Percentiles rank a stretch among this genome's conserved stretches.
phyloP scores from a whole-genome alignment of 257 asterid species.

The Schizonepeta tenuifolia region DNA sequence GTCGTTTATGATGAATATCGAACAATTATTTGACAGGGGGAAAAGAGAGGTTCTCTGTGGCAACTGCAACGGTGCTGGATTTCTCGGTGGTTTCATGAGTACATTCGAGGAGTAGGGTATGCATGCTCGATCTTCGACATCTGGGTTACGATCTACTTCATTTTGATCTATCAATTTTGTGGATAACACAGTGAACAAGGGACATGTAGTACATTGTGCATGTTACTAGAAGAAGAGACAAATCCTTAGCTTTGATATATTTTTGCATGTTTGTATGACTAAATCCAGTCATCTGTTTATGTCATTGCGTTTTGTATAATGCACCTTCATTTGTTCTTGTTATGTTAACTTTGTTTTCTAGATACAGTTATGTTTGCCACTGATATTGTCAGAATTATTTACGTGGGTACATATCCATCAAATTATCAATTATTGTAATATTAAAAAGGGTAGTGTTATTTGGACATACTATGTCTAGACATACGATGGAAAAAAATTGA shows the following conservation, averaged over 20 bases:
- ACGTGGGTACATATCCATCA: too few species aligned
- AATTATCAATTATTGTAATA: too few species aligned
- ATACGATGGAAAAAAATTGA: too few species aligned
- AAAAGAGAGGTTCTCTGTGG: conserved; percentile 82
- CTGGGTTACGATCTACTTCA: conserved; percentile 1
- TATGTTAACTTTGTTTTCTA: too few species aligned
- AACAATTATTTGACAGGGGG: conserved; percentile 59
- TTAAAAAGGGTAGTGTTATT: too few species aligned
- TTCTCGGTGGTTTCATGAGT: conserved; percentile 92
- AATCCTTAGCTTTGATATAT: too few species aligned
- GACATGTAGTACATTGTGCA: conserved; percentile 6
- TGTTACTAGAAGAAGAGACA: background rate
- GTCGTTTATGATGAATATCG: too few species aligned
- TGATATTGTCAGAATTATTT: too few species aligned
- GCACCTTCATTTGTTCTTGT: background rate
- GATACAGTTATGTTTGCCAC: too few species aligned
- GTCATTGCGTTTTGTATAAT: background rate
- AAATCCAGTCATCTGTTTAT: too few species aligned
- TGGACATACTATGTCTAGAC: too few species aligned
- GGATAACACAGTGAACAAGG: conserved; percentile 22
- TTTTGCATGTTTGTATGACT: too few species aligned
- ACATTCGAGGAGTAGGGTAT: conserved; percentile 52
- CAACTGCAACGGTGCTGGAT: conserved; percentile 91
- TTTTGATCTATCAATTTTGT: conserved; percentile 34
- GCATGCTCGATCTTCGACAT: background rate